These are phyloP conservation scores for Fremontodendron californicum DNA, from an alignment of 345 rosid species.

Conservation along the genomic window DNA sequence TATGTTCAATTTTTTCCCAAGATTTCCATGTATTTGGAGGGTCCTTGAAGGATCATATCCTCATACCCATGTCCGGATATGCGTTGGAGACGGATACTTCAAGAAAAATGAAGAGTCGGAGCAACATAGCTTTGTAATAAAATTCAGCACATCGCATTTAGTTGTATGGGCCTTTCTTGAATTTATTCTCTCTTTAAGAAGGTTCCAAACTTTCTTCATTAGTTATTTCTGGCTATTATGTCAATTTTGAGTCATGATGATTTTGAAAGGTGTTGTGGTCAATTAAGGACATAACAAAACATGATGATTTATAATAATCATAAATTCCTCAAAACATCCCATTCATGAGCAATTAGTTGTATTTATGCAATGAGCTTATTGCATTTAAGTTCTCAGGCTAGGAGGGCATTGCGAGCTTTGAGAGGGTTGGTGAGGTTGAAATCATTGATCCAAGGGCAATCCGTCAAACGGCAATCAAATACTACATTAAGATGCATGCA, in stretches of 20 bases:
- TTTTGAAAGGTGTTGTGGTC: not conserved
- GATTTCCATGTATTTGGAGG: too few species aligned
- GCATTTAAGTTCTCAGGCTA: constrained; percentile 48
- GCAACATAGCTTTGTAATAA: not conserved
- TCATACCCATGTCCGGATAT: too few species aligned
- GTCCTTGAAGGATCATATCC: too few species aligned
- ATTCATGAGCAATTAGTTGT: not conserved
- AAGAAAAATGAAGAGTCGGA: too few species aligned
- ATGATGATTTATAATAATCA: not conserved
- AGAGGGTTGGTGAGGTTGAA: constrained; percentile 82
- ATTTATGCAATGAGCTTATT: constrained; percentile 10
- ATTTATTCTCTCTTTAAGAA: not conserved
- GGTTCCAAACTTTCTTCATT: not conserved
- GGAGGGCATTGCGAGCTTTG: constrained; percentile 78
- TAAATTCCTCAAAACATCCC: not conserved
- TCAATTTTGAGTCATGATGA: not conserved
- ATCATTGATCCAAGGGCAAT: constrained; percentile 58
- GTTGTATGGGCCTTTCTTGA: not conserved
- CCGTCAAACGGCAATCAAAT: constrained; percentile 73
- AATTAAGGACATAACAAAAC: not conserved
- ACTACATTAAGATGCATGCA: constrained; percentile 83
- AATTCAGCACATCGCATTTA: not conserved
- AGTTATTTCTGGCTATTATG: not conserved
- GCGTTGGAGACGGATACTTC: too few species aligned
- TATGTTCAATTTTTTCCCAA: too few species aligned